Evolutionary conservation across 2,329 filamentous ascomycete genomes (phyloP), one percentile per base, ranked within the genome.

Genomic region (Colletotrichum liriopes): DNA sequence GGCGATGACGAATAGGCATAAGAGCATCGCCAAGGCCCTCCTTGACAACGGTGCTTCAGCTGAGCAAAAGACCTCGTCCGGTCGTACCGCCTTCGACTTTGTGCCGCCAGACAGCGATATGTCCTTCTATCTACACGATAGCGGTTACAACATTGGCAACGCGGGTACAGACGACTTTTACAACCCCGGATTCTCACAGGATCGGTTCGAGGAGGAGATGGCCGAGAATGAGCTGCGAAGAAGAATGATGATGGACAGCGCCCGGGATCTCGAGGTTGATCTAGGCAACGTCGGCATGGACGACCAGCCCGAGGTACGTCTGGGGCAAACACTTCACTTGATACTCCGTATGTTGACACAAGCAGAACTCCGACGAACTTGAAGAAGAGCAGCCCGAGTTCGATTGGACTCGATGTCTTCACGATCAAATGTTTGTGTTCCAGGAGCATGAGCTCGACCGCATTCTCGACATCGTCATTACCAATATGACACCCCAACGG

Each of bases 341-440:
- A 23, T 26, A 73, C 54, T 68, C 76, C 81, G 77, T 82, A 76
- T 52, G 29, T 32, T 72, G 29, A 63, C 58, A 20, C 16, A 35
- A 26, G 9, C 29, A n/a, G 73, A 63, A 66, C 45, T 29, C 65
- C 20, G 94, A 96, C 72, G 95, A 98, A 65, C 89, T 95, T 26
- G 93, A 94, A 76, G 94, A 97, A 77, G 95, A 98, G 70, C 91
- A 92, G 68, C 95, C 97, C 78, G 96, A 98, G 75, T 99, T 99
- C 78, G 93, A 98, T 73, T 99, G 96, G 96, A 93, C 93, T 74
- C 89, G 93, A 77, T 99, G 96, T 82, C 86, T 98, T 60, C 94
- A 98, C 80, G 96, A 99, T 80, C 96, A 99, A 81, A 99, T 99
- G 96, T 99, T 99, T 80, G 96, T 99, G 47, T 99, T 99, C 81